Conservation (phyloP, 768 basidiomycete species). For the Tricholoma terreum region DNA sequence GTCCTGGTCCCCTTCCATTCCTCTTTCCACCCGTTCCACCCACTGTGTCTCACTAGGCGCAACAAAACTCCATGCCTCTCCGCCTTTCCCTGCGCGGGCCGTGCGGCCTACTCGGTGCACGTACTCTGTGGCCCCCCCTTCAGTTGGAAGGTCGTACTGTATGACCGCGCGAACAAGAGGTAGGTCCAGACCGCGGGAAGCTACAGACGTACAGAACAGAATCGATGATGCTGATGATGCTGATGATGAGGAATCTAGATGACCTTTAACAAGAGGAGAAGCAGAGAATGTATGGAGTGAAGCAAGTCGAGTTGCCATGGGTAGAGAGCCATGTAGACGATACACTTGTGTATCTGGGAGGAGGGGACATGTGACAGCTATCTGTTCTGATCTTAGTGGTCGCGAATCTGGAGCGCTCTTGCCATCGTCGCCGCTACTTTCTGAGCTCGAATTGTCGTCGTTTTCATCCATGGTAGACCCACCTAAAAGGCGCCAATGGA, state of each 20-base stretch:
- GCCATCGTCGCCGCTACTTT: slow-evolving; percentile 23
- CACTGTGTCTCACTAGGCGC: slow-evolving; percentile 84
- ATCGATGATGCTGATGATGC: slow-evolving; percentile 66
- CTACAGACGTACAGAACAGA: slow-evolving; percentile 93
- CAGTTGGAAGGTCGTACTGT: slow-evolving; percentile 97
- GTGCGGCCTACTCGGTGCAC: slow-evolving; percentile 97
- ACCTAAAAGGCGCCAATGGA: slow-evolving; percentile 85
- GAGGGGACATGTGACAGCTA: slow-evolving; percentile 67
- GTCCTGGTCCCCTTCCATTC: slow-evolving; percentile 61
- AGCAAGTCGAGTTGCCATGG: slow-evolving; percentile 73
- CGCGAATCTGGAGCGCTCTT: slow-evolving; percentile 15
- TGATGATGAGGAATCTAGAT: slow-evolving; percentile 20
- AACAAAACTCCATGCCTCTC: slow-evolving; percentile 94
- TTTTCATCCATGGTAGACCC: slow-evolving; percentile 61
- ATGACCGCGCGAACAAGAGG: slow-evolving; percentile 92
- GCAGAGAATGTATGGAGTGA: slow-evolving; percentile 82
- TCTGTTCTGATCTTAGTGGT: slow-evolving; percentile 32
- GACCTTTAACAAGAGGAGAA: slow-evolving; percentile 26
- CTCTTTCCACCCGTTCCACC: slow-evolving; percentile 85
- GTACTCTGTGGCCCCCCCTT: slow-evolving; percentile 94
- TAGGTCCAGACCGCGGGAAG: slow-evolving; percentile 95
- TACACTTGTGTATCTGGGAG: slow-evolving; percentile 81
- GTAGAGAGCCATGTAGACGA: slow-evolving; percentile 91
- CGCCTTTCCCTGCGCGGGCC: slow-evolving; percentile 92
- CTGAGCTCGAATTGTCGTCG: slow-evolving; percentile 18